Conservation (phyloP, 2,329 filamentous ascomycete species). For the Decorospora gaudefroyi region DNA sequence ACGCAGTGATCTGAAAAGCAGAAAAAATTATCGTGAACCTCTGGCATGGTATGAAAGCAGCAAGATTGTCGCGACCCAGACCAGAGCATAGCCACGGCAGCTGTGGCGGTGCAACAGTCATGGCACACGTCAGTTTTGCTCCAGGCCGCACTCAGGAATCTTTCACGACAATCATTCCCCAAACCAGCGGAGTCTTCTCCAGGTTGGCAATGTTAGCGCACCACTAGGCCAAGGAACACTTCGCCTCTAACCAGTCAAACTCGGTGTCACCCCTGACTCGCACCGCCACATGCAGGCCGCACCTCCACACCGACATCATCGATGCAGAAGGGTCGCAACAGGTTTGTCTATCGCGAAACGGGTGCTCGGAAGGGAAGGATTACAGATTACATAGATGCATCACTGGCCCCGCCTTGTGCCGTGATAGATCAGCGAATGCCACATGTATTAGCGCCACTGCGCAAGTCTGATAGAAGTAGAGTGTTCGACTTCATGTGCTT, state of each 20-base stretch:
- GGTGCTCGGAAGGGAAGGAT: conserved; percentile 3
- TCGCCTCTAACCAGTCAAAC: conserved; percentile 1
- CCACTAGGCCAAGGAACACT: background rate
- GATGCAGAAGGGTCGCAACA: conserved; percentile 1
- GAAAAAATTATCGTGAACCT: too few relatives aligned
- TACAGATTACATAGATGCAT: conserved; percentile 3
- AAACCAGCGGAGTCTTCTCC: background rate
- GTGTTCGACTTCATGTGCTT: too few relatives aligned
- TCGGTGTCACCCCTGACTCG: background rate
- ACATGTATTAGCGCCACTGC: background rate
- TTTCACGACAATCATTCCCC: background rate
- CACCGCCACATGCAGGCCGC: conserved; percentile 4
- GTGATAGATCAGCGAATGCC: conserved; percentile 1
- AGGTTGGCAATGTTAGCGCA: conserved; percentile 3
- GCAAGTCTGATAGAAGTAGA: background rate
- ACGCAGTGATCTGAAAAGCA: too few relatives aligned
- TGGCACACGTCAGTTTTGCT: background rate
- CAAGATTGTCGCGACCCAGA: background rate
- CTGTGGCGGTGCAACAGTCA: conserved; percentile 3
- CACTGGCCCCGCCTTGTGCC: conserved; percentile 1
- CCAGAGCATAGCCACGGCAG: too few relatives aligned
- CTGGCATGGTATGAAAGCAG: too few relatives aligned
- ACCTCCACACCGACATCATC: conserved; percentile 9
- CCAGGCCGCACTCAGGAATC: background rate
- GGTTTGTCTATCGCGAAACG: conserved; percentile 6